Conservation (phyloP, 2,329 filamentous ascomycete species). For the Tolypocladium amazonense region DNA sequence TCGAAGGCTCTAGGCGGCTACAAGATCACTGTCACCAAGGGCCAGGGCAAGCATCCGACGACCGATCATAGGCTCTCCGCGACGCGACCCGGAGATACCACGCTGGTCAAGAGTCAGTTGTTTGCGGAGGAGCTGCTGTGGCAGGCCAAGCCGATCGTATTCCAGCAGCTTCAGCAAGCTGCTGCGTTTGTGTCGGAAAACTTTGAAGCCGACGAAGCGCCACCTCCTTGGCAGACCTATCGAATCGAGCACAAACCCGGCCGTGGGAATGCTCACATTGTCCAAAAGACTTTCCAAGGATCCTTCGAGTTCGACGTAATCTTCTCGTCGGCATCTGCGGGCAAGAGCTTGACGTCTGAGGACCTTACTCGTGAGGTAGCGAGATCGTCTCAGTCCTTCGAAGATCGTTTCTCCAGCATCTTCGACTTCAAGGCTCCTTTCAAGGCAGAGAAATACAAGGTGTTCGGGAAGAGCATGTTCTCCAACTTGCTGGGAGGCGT, state of each 20-base stretch:
- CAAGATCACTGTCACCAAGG: slow-evolving; percentile 65
- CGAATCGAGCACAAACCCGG: slow-evolving; percentile 61
- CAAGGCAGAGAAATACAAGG: slow-evolving; percentile 56
- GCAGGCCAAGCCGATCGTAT: slow-evolving; percentile 63
- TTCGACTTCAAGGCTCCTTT: slow-evolving; percentile 65
- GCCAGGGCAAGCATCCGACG: slow-evolving; percentile 49
- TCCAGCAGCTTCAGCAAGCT: slow-evolving; percentile 40
- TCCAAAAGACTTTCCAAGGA: slow-evolving; percentile 88
- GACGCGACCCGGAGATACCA: slow-evolving; percentile 63
- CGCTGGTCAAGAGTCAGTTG: slow-evolving; percentile 62
- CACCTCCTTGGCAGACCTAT: slow-evolving; percentile 78
- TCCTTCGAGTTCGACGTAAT: slow-evolving; percentile 88
- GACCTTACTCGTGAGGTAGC: slow-evolving; percentile 62
- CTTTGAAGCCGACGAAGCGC: slow-evolving; percentile 52
- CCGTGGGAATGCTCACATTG: slow-evolving; percentile 69
- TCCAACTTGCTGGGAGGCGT: slow-evolving; percentile 91
- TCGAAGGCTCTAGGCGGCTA: slow-evolving; percentile 69
- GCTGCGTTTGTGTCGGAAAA: slow-evolving; percentile 38
- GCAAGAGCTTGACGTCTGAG: slow-evolving; percentile 42
- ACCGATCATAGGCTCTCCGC: slow-evolving; percentile 56
- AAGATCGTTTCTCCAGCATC: slow-evolving; percentile 60
- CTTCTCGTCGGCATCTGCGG: slow-evolving; percentile 68
- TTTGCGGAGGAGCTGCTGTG: slow-evolving; percentile 62
- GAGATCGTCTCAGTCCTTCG: slow-evolving; percentile 56
- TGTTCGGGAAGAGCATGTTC: slow-evolving; percentile 81